Evolutionary conservation across 2,329 filamentous ascomycete genomes (phyloP).

Genomic region (Cercospora nicotianae): DNA sequence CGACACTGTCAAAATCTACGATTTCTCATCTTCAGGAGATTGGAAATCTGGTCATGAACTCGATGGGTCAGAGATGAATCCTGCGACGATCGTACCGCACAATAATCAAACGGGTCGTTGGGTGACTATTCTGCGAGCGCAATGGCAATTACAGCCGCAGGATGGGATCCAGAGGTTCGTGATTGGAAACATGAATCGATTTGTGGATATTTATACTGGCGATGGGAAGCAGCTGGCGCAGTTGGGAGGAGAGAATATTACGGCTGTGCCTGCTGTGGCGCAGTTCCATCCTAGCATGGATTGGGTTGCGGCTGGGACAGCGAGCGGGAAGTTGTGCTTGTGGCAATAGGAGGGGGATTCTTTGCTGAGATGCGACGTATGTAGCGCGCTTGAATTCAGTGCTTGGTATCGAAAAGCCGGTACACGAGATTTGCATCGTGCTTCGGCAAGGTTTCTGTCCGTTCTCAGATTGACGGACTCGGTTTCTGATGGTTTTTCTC

Average conservation of each 20-base stretch:
- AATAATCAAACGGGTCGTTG: slow-evolving; percentile 96
- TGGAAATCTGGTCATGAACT: slow-evolving; percentile 55
- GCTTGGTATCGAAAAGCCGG: background rate
- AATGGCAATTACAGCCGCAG: slow-evolving; percentile 80
- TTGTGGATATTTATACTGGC: slow-evolving; percentile 84
- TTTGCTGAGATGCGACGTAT: background rate
- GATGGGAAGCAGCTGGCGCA: slow-evolving; percentile 87
- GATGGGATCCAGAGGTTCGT: slow-evolving; percentile 84
- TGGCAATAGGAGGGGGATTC: slow-evolving; percentile 53
- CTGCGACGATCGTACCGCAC: slow-evolving; percentile 68
- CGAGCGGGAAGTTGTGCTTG: slow-evolving; percentile 86
- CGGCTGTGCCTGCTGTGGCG: slow-evolving; percentile 88
- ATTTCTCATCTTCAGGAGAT: slow-evolving; percentile 56
- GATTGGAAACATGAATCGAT: slow-evolving; percentile 88
- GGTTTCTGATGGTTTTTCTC: no score
- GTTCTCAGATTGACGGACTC: no score
- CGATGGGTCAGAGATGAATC: slow-evolving; percentile 63
- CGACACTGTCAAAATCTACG: slow-evolving; percentile 90
- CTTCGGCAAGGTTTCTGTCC: no score
- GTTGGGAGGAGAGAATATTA: slow-evolving; percentile 83
- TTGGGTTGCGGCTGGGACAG: slow-evolving; percentile 91
- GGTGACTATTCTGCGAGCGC: slow-evolving; percentile 83
- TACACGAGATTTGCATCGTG: background rate
- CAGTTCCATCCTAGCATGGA: slow-evolving; percentile 84
- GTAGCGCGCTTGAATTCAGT: background rate